A percentile compares a stretch with the other conserved stretches of the same genome.
These are phyloP conservation scores for Fusarium sp. DNA, from an alignment of 2,329 filamentous ascomycete genomes.

Conservation along the genomic window DNA sequence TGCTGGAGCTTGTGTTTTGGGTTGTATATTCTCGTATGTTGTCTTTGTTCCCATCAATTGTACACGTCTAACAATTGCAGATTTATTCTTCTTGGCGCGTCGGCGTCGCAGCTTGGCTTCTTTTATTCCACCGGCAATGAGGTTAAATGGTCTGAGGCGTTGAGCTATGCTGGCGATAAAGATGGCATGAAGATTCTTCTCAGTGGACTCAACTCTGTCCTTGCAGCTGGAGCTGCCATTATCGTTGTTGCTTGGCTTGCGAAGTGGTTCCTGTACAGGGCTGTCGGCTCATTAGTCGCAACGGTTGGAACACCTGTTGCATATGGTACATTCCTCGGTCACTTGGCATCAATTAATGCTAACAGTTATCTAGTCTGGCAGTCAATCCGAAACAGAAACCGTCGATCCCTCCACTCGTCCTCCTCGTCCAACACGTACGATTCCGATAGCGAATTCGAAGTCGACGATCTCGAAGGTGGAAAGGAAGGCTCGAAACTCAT, in stretches of 20 bases:
- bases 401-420: constrained; percentile 3
- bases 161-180: constrained; percentile 44
- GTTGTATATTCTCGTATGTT: constrained; percentile 44
- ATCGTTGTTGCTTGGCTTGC: constrained; percentile 40
- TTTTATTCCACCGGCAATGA: constrained; percentile 48
- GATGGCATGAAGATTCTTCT: constrained; percentile 49
- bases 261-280: constrained; percentile 41
- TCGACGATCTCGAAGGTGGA: constrained; percentile 25
- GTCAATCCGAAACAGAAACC: constrained; percentile 17
- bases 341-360: not conserved
- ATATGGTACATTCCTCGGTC: constrained; percentile 28
- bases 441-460: constrained; percentile 35
- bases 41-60: no score
- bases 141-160: constrained; percentile 47
- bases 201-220: constrained; percentile 43
- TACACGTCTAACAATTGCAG: constrained; percentile 21
- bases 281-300: constrained; percentile 35
- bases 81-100: constrained; percentile 44
- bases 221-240: constrained; percentile 37
- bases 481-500: constrained; percentile 27
- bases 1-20: constrained; percentile 37
- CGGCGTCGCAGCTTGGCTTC: constrained; percentile 49
- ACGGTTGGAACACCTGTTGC: constrained; percentile 30
- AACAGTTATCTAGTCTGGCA: constrained; percentile 28
- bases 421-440: constrained; percentile 20